phyloP scores from a whole-genome alignment of 768 basidiomycete genomes.

The Rubroboletus pulcherrimus region DNA sequence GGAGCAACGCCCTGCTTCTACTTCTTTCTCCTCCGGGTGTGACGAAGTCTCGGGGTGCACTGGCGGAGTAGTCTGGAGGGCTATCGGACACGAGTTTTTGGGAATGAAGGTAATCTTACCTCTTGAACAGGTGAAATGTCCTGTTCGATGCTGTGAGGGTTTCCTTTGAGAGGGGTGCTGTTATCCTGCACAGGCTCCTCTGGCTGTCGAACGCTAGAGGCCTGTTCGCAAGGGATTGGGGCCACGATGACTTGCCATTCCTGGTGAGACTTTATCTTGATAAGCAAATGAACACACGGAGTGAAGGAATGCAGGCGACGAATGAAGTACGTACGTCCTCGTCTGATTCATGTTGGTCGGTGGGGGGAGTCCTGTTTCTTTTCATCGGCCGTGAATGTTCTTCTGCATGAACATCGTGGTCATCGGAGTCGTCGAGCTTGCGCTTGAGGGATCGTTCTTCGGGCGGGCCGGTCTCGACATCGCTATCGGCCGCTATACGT shows the following conservation, averaged over 20 bases:
- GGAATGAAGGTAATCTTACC: conserved; percentile 10
- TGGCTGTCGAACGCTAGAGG: conserved; percentile 5
- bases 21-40: conserved; percentile 11
- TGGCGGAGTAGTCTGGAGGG: conserved; percentile 13
- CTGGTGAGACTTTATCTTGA: conserved; percentile 20
- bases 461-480: conserved; percentile 25
- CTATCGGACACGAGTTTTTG: conserved; percentile 7
- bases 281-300: conserved; percentile 17
- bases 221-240: conserved; percentile 29
- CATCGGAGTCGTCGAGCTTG: conserved; percentile 29
- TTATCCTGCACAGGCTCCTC: conserved; percentile 12
- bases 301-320: background rate
- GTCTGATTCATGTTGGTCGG: conserved; percentile 26
- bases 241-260: conserved; percentile 33
- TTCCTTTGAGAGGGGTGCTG: background rate
- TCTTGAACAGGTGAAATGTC: conserved; percentile 6
- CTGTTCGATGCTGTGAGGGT: background rate
- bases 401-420: conserved; percentile 29
- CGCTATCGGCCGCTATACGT: conserved; percentile 29
- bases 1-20: conserved; percentile 5
- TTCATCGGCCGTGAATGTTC: conserved; percentile 27
- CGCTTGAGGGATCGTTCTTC: conserved; percentile 32
- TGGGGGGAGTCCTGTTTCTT: conserved; percentile 42
- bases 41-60: background rate
- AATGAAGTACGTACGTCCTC: conserved; percentile 24